These are phyloP conservation scores for Ascochyta pisi DNA, from an alignment of 2,329 filamentous ascomycete species.

Conservation along the genomic window DNA sequence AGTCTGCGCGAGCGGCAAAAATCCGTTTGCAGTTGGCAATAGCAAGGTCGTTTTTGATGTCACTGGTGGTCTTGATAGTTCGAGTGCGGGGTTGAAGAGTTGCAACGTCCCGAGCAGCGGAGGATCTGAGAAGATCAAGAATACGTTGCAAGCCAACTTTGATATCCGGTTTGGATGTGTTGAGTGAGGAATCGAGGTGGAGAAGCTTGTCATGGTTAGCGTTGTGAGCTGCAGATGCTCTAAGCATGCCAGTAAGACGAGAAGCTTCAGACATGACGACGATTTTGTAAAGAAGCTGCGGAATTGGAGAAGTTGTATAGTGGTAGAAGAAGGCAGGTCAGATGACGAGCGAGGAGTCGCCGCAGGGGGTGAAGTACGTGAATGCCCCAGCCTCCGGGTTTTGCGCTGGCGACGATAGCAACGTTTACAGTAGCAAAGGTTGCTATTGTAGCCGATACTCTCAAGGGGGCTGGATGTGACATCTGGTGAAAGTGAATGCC, in stretches of 20 bases:
- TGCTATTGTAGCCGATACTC: not conserved
- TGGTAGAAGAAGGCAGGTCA: not conserved
- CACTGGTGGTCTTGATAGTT: constrained; percentile 16
- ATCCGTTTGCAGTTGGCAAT: constrained; percentile 31
- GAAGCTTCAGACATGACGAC: constrained; percentile 31
- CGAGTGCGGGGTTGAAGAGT: not conserved
- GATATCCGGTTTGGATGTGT: not conserved
- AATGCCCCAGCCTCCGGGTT: not conserved
- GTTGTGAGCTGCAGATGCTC: constrained; percentile 30
- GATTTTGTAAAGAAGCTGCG: not conserved
- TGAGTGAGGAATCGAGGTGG: not conserved
- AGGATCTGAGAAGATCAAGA: constrained; percentile 2
- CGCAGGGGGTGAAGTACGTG: not conserved
- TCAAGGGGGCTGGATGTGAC: not conserved
- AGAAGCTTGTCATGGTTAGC: constrained; percentile 30
- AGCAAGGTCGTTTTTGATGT: constrained; percentile 30
- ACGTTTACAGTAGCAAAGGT: not conserved
- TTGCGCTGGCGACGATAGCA: not conserved
- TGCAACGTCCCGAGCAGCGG: not conserved
- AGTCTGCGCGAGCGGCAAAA: constrained; percentile 21
- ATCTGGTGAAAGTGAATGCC: constrained; percentile 25
- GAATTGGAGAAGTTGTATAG: not conserved
- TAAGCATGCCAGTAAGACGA: constrained; percentile 33
- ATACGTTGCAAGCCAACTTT: not conserved
- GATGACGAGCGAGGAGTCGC: not conserved